Conservation (phyloP, 73 alveolate genomes). For the Loxodes magnus region DNA sequence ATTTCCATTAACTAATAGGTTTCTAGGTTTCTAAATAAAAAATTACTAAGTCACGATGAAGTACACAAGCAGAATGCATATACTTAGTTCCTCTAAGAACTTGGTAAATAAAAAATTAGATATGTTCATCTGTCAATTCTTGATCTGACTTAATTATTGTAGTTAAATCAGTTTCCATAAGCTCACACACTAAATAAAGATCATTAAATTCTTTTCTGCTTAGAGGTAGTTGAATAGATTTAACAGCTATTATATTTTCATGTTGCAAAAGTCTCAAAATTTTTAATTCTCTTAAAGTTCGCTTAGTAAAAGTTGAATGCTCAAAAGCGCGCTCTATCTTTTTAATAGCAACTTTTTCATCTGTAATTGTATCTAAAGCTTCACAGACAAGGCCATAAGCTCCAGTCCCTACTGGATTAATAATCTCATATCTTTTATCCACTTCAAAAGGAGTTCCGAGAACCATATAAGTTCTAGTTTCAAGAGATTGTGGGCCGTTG, state of each 20-base stretch:
- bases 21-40: constrained; percentile 91
- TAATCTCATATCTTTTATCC: constrained; percentile 61
- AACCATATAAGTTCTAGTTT: neutral
- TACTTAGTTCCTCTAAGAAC: constrained; percentile 68
- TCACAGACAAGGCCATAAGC: constrained; percentile 89
- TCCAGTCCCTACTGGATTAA: constrained; percentile 70
- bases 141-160: constrained; percentile 77
- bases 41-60: constrained; percentile 90
- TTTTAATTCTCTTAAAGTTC: constrained; percentile 77
- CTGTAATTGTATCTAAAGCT: constrained; percentile 64
- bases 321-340: constrained; percentile 75
- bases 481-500: no score
- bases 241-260: constrained; percentile 58
- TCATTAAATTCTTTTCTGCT: constrained; percentile 80
- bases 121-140: constrained; percentile 71
- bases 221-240: constrained; percentile 74
- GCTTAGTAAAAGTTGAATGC: constrained; percentile 75
- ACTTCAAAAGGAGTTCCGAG: constrained; percentile 54
- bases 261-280: constrained; percentile 70
- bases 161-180: constrained; percentile 90
- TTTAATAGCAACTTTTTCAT: constrained; percentile 88
- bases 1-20: constrained; percentile 75
- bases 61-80: constrained; percentile 85
- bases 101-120: constrained; percentile 67
- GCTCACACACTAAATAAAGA: constrained; percentile 75